A percentile compares a stretch with the other conserved stretches of the same genome.
These are phyloP conservation scores for Sporothrix pseudoabietina DNA, from an alignment of 2,329 filamentous ascomycete genomes.

Conservation along the genomic window DNA sequence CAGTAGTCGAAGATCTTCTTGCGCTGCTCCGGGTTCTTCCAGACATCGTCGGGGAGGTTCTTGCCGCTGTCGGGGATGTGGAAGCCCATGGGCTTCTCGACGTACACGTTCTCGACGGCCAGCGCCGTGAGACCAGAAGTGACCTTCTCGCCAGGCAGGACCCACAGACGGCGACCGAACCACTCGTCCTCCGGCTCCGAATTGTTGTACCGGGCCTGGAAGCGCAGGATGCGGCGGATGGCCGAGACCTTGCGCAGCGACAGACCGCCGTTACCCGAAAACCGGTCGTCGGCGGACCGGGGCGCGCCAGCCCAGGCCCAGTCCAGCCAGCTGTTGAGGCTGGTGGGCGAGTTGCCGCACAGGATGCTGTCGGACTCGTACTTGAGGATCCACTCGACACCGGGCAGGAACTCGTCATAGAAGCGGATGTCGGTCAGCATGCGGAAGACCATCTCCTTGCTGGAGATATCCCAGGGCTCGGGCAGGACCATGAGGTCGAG, in stretches of 20 bases:
- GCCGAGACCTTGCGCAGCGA: constrained; percentile 56
- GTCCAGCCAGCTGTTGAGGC: constrained; percentile 57
- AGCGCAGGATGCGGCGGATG: constrained; percentile 52
- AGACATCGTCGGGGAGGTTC: constrained; percentile 49
- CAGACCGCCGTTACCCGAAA: constrained; percentile 57
- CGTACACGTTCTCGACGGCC: constrained; percentile 54
- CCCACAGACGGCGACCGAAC: constrained; percentile 54
- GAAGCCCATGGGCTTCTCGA: constrained; percentile 57
- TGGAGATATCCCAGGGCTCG: constrained; percentile 50
- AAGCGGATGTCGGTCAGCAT: constrained; percentile 55
- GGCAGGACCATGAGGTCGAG: constrained; percentile 55
- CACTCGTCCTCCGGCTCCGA: constrained; percentile 58
- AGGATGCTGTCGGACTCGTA: constrained; percentile 60
- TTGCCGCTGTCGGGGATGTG: constrained; percentile 52
- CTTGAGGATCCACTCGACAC: constrained; percentile 57
- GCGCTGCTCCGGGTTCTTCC: constrained; percentile 49
- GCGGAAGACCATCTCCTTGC: constrained; percentile 52
- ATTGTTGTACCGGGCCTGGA: constrained; percentile 55
- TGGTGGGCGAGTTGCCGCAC: constrained; percentile 55
- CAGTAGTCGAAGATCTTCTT: constrained; percentile 58
- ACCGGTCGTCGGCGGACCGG: constrained; percentile 50
- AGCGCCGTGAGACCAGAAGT: constrained; percentile 49
- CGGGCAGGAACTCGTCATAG: constrained; percentile 55
- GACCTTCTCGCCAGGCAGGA: constrained; percentile 53
- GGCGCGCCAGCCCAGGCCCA: constrained; percentile 59